Percentiles rank a stretch among this genome's conserved stretches.
phyloP scores from a whole-genome alignment of 257 asterid genomes.

The Apocynum venetum region DNA sequence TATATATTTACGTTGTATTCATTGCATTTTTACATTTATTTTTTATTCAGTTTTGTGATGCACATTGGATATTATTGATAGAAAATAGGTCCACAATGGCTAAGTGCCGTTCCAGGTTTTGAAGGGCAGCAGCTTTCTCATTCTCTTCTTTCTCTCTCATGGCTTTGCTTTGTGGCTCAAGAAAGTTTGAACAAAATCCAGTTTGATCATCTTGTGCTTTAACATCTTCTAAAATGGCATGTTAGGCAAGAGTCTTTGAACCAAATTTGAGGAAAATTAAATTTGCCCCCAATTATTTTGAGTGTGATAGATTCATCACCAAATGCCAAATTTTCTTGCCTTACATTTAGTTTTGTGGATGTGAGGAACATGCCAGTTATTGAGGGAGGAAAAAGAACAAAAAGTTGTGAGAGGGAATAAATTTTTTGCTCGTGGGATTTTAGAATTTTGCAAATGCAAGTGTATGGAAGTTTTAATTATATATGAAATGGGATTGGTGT shows the following conservation, averaged over 20 bases:
- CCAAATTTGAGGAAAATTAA: not conserved
- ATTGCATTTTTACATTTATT: not conserved
- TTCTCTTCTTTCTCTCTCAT: not conserved
- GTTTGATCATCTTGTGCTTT: not conserved
- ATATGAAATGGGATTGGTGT: too few relatives aligned
- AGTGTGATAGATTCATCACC: not conserved
- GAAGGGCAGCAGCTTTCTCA: not conserved
- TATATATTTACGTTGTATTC: not conserved
- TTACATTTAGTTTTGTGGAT: not conserved
- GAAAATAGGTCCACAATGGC: not conserved
- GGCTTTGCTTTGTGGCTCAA: not conserved
- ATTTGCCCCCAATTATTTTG: not conserved
- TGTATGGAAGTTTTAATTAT: too few relatives aligned
- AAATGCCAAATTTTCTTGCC: not conserved
- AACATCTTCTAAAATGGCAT: not conserved
- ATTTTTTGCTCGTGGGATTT: too few relatives aligned
- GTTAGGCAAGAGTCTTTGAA: not conserved
- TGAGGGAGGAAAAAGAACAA: too few relatives aligned
- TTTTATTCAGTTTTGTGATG: not conserved
- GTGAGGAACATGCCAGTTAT: not conserved
- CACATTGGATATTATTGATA: too few relatives aligned
- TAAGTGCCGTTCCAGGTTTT: not conserved
- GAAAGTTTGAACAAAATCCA: not conserved
- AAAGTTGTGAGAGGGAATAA: too few relatives aligned
- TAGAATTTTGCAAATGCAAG: too few relatives aligned